Evolutionary conservation across 75 land plant genomes (phyloP).

Genomic region (Sequoia sempervirens): DNA sequence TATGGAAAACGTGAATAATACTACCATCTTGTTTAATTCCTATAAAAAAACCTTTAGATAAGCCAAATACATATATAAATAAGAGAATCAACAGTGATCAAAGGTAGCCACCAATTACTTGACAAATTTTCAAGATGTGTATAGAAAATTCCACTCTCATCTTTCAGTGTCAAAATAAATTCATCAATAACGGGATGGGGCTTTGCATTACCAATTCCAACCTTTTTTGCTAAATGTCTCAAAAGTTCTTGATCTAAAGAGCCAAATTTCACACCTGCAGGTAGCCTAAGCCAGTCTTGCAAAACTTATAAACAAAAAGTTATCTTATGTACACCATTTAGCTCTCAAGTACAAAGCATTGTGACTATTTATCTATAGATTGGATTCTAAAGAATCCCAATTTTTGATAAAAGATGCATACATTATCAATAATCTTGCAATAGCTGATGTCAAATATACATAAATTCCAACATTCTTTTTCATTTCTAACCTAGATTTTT

Average conservation of each 20-base stretch:
- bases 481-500: neutral
- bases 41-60: constrained; percentile 7
- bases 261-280: constrained; percentile 92
- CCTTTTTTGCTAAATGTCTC: constrained; percentile 70
- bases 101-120: constrained; percentile 36
- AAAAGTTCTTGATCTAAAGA: constrained; percentile 77
- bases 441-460: neutral
- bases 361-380: neutral
- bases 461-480: neutral
- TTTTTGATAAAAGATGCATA: too few species aligned
- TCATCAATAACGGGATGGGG: constrained; percentile 71
- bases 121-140: constrained; percentile 90
- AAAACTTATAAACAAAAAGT: constrained; percentile 30
- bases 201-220: constrained; percentile 29
- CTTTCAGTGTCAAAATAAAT: constrained; percentile 77
- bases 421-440: too few species aligned
- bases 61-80: neutral
- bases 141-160: constrained; percentile 75
- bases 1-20: constrained; percentile 71
- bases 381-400: neutral
- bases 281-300: constrained; percentile 68
- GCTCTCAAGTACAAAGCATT: neutral
- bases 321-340: neutral
- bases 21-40: constrained; percentile 82
- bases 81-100: neutral